Base-by-base conservation (phyloP, 768 basidiomycete genomes). In the Xerocomus potaroensis region DNA sequence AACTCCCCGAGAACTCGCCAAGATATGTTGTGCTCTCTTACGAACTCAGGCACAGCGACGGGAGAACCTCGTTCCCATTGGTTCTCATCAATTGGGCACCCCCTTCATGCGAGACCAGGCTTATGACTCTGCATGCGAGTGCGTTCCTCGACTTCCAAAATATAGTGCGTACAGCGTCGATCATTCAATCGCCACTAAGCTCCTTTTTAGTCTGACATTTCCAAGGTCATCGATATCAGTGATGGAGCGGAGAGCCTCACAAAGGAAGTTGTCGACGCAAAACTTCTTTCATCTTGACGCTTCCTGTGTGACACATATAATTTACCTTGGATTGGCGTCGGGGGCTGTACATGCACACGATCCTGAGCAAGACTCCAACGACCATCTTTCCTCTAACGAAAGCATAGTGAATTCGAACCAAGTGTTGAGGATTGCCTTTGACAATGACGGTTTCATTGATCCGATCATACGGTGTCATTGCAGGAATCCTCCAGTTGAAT, bases 61-160 rank as follows among this genome's bases (percentile, higher is more conserved):
- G 91, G 3, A 75, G 93, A 38, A 87, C 75, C 49, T 92, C 89
- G 1, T 89, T 84, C 56, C 92, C 92, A 2, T 72, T 96, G 10
- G 81, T 90, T 11, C 73, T 95, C 38, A 70, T 96, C 64, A 93
- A 94, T 70, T 96, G 92, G 92, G 78, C 80, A 21, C 93, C 91
- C 15, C 75, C 71, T 3, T 75, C 82, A 8, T 84, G 82, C 56
- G 91, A 93, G 63, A 91, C 78, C 24, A 77, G 80, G 22, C 70
- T 90, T 55, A 70, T 79, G 48, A 90, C 91, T 5, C 73, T 95
- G 5, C 88, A 96, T 56, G 91, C 91, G 3, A 91, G 87, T 52
- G 85, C 84, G 29, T 70, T 88, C 33, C 60, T 89, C 42, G 78
- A 84, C 53, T 94, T 96, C 68, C 87, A 93, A 63, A 74, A 70